Conservation (phyloP, 176 grass and related monocot species). For the Themeda triandra region DNA sequence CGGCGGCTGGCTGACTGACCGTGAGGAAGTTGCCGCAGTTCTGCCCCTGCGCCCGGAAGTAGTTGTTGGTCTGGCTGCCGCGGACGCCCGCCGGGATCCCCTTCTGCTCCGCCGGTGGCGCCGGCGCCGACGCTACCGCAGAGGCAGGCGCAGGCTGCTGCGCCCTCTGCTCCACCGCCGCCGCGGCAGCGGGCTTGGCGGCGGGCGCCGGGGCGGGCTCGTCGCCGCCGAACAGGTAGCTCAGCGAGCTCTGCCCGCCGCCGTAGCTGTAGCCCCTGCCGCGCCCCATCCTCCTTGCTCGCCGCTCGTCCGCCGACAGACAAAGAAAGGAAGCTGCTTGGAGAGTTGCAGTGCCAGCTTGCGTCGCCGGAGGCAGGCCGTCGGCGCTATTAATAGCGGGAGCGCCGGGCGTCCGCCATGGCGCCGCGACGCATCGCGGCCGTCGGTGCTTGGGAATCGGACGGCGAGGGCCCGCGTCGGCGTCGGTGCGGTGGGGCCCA, state of each 20-base stretch:
- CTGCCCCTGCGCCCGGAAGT: slow-evolving; percentile 62
- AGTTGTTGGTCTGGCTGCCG: slow-evolving; percentile 53
- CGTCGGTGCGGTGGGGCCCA: neutral
- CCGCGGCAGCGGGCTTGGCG: neutral
- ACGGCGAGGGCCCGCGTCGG: neutral
- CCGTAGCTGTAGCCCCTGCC: slow-evolving; percentile 56
- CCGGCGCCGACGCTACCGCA: neutral
- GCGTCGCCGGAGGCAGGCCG: neutral
- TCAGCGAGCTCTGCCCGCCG: slow-evolving; percentile 66
- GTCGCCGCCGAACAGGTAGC: slow-evolving; percentile 58
- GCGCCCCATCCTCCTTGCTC: slow-evolving; percentile 40
- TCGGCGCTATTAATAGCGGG: neutral
- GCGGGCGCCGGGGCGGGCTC: neutral
- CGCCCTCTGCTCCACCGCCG: neutral
- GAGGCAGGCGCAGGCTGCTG: neutral
- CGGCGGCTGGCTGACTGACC: slow-evolving; percentile 11
- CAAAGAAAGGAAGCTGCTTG: neutral
- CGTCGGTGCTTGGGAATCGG: neutral
- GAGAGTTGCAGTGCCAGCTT: neutral
- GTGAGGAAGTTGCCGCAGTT: slow-evolving; percentile 74
- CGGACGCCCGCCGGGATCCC: slow-evolving; percentile 47
- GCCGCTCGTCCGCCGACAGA: too few relatives aligned
- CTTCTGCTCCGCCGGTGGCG: slow-evolving; percentile 11
- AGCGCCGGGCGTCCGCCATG: neutral
- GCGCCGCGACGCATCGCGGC: neutral